Base-by-base conservation (phyloP, 2,329 filamentous ascomycete genomes). In the Fusarium agapanthi region DNA sequence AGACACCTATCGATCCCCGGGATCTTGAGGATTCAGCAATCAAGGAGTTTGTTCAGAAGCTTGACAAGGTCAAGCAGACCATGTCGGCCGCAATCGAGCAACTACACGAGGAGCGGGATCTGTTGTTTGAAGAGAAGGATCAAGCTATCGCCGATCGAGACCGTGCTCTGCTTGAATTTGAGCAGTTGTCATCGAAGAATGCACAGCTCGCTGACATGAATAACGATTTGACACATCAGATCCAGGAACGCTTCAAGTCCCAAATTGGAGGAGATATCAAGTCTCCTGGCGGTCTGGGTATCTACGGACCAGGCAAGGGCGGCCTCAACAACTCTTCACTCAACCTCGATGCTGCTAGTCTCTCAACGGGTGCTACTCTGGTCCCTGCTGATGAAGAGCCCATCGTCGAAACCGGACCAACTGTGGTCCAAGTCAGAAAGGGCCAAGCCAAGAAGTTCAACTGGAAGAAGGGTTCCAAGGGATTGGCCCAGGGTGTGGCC, bases 391-490 rank as follows among this genome's bases (percentile, higher is more conserved):
- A 91, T 24, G 92, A 93, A 50, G 94, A 96, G 44, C 87, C 86
- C 1, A 86, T 90, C 62, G 81, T 90, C n/a, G 88, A 90, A 71
- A 87, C 90, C 34, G 93, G 94, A 5, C 95, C 96, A n/a, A 96
- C 97, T 68, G 93, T 98, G 38, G 93, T 98, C 68, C 97, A 96
- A 77, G 97, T 98, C 71, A 91, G 95, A 77, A 98, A 98, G 84
- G 95, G 93, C 35, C 95, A 97, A 80, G 91, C 92, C 60, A 97
- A 95, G 85, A 98, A 98, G 81, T 98, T 98, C 84, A 97, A 97
- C 84, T 98, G 96, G 95, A 97, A 98, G 88, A 97, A 97, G 86
- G 95, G 95, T 43, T 94, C 94, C 43, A 95, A 97, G 83, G 95
- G 93, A 62, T 92, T 98, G 76, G 95, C 95, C 34, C 97, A 98